Base-by-base conservation (phyloP, 306 rosid genomes). In the Malus domestica region DNA sequence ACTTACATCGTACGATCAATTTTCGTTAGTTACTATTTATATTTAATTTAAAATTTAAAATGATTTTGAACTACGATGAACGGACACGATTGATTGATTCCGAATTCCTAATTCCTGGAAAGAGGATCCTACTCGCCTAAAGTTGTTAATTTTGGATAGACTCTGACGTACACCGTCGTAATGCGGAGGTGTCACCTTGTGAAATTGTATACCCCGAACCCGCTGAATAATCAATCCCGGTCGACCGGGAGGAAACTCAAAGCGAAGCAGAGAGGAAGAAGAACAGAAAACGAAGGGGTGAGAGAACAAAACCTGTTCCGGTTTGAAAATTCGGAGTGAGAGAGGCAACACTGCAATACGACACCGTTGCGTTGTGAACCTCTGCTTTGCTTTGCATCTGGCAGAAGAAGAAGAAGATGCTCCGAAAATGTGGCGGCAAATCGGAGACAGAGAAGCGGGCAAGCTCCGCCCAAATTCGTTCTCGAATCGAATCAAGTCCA, bases 371-470 rank as follows among this genome's bases (percentile, higher is more conserved):
- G 7, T 46, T 46, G 54, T 13, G 18, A 46, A 14, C 19, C 54
- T 15, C 54, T 1, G 66, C 66, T 27, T 61, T 6, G 67, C 20
- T 63, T 63, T 20, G 68, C 14, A 49, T 49, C 5, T 49, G 19
- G 54, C 6, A 14, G 7, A 4, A 49, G 8, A 49, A 29, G 44
- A 63, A 30, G 46, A 93, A 89, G 97, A 94, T 94, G 98, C 93
- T 86, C 79, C 79, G 90, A 85, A 80, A 79, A 91, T 88, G 96
- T 94, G 98, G 96, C 90, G 90, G 90, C 79, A 87, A 75, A 90
- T 94, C 90, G 86, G 91, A 84, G 94, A 90, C 87, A 90, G 96
- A 77, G 98, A 94, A 91, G 76, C 74, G 73, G 98, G 98, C 32
- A 82, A 80, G 83, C 69, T 86, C 71, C 89, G 90, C 74, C 83